Evolutionary conservation across 495 filamentous ascomycete genomes (phyloP).

Genomic region (Bombardia bombarda): DNA sequence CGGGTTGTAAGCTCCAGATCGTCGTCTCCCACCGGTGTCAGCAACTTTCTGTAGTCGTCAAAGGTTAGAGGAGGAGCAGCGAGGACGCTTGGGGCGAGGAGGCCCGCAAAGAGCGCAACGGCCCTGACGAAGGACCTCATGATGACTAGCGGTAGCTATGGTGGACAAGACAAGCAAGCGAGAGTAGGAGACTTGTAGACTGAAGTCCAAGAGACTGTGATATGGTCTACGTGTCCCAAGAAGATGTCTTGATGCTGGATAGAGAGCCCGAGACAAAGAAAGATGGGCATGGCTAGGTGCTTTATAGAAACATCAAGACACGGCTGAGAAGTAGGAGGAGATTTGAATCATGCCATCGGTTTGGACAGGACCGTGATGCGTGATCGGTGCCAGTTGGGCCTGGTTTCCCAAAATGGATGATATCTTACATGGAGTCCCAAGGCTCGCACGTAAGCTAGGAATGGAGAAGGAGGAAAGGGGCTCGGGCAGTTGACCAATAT

Average conservation of each 20-base stretch:
- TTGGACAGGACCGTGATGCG: no score
- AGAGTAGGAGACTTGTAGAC: not conserved
- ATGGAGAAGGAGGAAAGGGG: no score
- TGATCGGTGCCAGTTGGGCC: no score
- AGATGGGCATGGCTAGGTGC: not conserved
- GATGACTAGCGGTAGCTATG: conserved; percentile 2
- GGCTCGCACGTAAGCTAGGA: no score
- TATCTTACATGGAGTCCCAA: no score
- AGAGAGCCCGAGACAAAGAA: not conserved
- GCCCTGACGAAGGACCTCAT: conserved; percentile 18
- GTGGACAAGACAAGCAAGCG: not conserved
- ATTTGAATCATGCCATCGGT: no score
- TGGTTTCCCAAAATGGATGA: no score
- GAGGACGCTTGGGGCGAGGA: conserved; percentile 11
- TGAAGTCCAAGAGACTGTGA: not conserved
- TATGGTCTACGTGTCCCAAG: not conserved
- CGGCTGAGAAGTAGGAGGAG: not conserved
- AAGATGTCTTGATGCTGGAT: not conserved
- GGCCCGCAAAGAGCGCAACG: conserved; percentile 15
- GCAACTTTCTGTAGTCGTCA: no score
- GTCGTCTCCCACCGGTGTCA: conserved; percentile 4
- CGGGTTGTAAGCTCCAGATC: conserved; percentile 1
- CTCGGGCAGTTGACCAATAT: no score
- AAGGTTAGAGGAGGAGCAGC: conserved; percentile 16
- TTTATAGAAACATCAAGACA: not conserved